Evolutionary conservation across 1,284 basidiomycete genomes (phyloP).

Genomic region (Bjerkandera adusta): DNA sequence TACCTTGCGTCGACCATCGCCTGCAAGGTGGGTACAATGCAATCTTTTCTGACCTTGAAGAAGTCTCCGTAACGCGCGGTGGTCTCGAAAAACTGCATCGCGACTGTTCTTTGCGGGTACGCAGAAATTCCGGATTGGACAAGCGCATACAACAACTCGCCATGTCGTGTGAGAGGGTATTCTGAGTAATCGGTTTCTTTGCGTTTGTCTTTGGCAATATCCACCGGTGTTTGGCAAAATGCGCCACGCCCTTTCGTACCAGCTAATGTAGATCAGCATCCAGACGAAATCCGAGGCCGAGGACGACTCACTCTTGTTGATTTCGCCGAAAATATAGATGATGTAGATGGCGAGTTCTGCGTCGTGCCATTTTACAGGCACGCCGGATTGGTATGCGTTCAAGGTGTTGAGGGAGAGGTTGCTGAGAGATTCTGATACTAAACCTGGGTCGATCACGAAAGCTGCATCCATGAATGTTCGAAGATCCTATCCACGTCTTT

Average conservation of each 20-base stretch:
- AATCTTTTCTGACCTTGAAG: constrained; percentile 89
- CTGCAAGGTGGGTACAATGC: constrained; percentile 83
- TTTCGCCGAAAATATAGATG: constrained; percentile 92
- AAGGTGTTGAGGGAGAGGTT: constrained; percentile 75
- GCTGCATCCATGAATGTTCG: constrained; percentile 83
- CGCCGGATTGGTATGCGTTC: constrained; percentile 59
- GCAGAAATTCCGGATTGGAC: constrained; percentile 82
- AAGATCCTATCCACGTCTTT: constrained; percentile 55
- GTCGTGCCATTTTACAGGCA: constrained; percentile 84
- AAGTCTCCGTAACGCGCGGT: constrained; percentile 92
- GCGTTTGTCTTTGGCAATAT: constrained; percentile 61
- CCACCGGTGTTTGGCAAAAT: constrained; percentile 67
- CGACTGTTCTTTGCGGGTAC: constrained; percentile 88
- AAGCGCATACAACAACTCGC: constrained; percentile 86
- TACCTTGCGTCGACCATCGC: constrained; percentile 86
- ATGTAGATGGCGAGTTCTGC: constrained; percentile 92
- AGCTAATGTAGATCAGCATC: constrained; percentile 34
- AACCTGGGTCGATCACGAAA: constrained; percentile 76
- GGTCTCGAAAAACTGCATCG: constrained; percentile 93
- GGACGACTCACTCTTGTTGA: constrained; percentile 66
- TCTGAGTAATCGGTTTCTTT: constrained; percentile 77
- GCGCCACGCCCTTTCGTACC: constrained; percentile 74
- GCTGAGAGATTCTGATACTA: constrained; percentile 74
- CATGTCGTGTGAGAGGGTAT: constrained; percentile 87
- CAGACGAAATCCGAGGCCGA: not conserved